Percentiles rank a stretch among this genome's conserved stretches.
phyloP scores from a whole-genome alignment of 108 stramenopile species.

The Conticribra guillardii region DNA sequence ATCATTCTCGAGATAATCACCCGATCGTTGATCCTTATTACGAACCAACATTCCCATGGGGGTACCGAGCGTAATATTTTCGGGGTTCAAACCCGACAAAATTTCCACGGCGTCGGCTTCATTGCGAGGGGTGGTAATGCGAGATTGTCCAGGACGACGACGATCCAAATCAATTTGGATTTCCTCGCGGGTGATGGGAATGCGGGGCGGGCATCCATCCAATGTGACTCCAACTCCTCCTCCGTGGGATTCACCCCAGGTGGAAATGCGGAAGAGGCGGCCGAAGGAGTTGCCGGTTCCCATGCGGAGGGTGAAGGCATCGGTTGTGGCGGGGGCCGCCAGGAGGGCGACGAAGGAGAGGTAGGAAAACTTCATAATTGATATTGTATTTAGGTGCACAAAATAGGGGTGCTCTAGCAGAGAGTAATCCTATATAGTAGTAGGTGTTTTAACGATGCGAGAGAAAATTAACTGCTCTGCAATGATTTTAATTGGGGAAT shows the following conservation, averaged over 20 bases:
- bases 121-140: conserved; percentile 97
- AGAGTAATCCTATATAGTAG: too few relatives aligned
- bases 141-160: conserved; percentile 86
- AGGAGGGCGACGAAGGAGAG: conserved; percentile 14
- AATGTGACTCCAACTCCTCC: conserved; percentile 96
- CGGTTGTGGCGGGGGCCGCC: conserved; percentile 10
- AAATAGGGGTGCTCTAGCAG: not conserved
- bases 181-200: conserved; percentile 87
- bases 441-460: too few relatives aligned
- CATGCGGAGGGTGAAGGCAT: conserved; percentile 74
- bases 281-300: conserved; percentile 96
- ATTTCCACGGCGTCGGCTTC: conserved; percentile 97
- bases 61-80: conserved; percentile 93
- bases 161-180: conserved; percentile 95
- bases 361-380: not conserved
- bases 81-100: conserved; percentile 86
- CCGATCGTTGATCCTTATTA: conserved; percentile 90
- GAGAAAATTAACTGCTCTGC: too few relatives aligned
- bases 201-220: conserved; percentile 96
- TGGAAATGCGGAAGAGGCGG: conserved; percentile 95
- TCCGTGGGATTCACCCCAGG: conserved; percentile 99
- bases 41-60: conserved; percentile 97
- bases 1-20: conserved; percentile 96
- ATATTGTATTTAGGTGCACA: too few relatives aligned
- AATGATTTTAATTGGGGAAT: too few relatives aligned